These are phyloP conservation scores for Trametes elegans DNA, from an alignment of 768 basidiomycete species.

Conservation along the genomic window DNA sequence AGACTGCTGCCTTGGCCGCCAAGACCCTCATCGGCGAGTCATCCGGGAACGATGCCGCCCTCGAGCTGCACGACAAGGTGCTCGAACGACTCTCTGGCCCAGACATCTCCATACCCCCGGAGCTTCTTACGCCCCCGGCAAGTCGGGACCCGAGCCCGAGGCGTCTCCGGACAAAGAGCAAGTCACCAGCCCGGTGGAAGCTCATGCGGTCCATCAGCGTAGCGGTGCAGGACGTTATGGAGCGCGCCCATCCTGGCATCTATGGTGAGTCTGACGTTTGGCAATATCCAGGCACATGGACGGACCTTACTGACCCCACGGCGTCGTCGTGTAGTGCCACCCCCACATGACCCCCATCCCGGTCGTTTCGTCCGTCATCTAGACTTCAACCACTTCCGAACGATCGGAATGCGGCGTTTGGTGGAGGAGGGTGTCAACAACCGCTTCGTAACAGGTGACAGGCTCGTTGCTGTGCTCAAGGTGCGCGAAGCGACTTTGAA, in stretches of 20 bases:
- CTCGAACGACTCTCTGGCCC: constrained; percentile 57
- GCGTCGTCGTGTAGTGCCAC: constrained; percentile 49
- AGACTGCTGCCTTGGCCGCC: constrained; percentile 57
- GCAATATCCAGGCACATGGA: background rate
- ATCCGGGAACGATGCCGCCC: constrained; percentile 39
- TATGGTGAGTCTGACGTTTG: constrained; percentile 51
- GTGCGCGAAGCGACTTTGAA: constrained; percentile 37
- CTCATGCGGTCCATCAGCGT: constrained; percentile 76
- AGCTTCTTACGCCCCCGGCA: constrained; percentile 73
- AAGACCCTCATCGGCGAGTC: constrained; percentile 32
- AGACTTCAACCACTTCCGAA: constrained; percentile 96
- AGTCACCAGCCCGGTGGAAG: constrained; percentile 83
- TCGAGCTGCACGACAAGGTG: constrained; percentile 59
- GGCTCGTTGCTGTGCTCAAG: constrained; percentile 77
- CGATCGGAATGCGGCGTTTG: constrained; percentile 92
- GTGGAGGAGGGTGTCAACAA: constrained; percentile 86
- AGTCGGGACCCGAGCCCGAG: constrained; percentile 84
- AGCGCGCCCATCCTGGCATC: constrained; percentile 59
- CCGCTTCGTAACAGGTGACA: constrained; percentile 90
- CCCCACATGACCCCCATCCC: constrained; percentile 66
- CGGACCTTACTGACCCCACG: constrained; percentile 3
- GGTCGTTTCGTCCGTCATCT: constrained; percentile 83
- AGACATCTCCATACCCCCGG: constrained; percentile 68
- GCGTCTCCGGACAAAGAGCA: constrained; percentile 71
- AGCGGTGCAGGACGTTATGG: constrained; percentile 71